A percentile compares a stretch with the other conserved stretches of the same genome.
Conservation (phyloP, 2,329 filamentous ascomycete species). For the Fusarium devonianum region DNA sequence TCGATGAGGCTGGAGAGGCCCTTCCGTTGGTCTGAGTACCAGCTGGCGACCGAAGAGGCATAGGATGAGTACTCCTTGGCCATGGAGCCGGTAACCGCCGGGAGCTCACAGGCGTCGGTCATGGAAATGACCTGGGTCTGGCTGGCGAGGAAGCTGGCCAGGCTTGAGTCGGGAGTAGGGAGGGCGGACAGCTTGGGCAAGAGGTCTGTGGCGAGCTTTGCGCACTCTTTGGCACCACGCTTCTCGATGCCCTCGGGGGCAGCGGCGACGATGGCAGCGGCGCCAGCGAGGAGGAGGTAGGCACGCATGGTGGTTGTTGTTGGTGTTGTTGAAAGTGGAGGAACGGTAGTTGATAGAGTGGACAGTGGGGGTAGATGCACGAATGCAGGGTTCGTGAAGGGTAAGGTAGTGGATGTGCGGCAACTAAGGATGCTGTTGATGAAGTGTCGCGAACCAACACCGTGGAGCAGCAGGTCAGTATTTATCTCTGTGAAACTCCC, state of each 20-base stretch:
- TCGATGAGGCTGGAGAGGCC: constrained; percentile 31
- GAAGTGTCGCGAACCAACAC: too few species aligned
- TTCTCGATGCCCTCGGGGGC: constrained; percentile 18
- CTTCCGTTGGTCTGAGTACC: constrained; percentile 28
- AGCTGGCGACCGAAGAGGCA: constrained; percentile 31
- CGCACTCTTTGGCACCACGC: constrained; percentile 32
- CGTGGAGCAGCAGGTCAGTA: too few species aligned
- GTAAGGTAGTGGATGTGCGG: too few species aligned
- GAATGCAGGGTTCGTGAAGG: too few species aligned
- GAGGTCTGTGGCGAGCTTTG: constrained; percentile 26
- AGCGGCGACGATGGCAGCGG: constrained; percentile 17
- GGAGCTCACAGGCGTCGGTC: constrained; percentile 38
- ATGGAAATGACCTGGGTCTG: constrained; percentile 30
- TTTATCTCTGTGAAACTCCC: too few species aligned
- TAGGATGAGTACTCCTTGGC: constrained; percentile 40
- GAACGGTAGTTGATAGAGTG: too few species aligned
- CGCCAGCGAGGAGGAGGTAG: constrained; percentile 17
- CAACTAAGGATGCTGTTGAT: too few species aligned
- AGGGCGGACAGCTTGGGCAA: constrained; percentile 30
- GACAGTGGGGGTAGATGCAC: too few species aligned
- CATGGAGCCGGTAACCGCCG: constrained; percentile 39
- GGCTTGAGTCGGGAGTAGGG: constrained; percentile 29
- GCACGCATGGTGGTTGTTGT: too few species aligned
- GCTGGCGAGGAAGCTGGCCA: constrained; percentile 29
- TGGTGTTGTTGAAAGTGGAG: too few species aligned